Evolutionary conservation across 768 basidiomycete species (phyloP).

Genomic region (Naganishia randhawae): DNA sequence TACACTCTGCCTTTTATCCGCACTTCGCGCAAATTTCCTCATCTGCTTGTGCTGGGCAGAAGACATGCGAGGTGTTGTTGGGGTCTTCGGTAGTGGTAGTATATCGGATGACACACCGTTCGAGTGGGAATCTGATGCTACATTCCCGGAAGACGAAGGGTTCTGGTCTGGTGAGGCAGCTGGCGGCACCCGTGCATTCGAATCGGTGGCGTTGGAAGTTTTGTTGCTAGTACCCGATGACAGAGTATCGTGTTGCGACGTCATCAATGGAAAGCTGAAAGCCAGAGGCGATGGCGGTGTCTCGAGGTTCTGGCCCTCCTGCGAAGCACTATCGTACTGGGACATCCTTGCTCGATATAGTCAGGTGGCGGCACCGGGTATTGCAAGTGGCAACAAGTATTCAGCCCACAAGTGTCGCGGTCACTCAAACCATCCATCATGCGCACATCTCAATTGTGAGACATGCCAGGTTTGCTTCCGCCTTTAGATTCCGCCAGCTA

Average conservation of each 20-base stretch:
- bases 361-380: too few species aligned
- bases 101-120: too few species aligned
- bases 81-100: neutral
- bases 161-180: neutral
- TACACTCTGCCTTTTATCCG: constrained; percentile 88
- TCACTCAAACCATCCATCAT: too few species aligned
- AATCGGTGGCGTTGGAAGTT: neutral
- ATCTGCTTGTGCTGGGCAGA: constrained; percentile 27
- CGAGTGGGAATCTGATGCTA: neutral
- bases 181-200: too few species aligned
- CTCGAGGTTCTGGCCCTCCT: too few species aligned
- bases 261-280: constrained; percentile 8
- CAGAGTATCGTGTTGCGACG: neutral
- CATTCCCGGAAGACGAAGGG: neutral
- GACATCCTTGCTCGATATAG: neutral
- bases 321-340: too few species aligned
- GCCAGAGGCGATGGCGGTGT: neutral
- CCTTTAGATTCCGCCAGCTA: too few species aligned
- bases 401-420: too few species aligned
- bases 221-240: neutral
- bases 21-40: constrained; percentile 52
- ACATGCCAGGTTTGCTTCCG: too few species aligned
- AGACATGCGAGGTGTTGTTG: neutral
- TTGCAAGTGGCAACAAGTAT: too few species aligned
- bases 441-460: too few species aligned